Evolutionary conservation across 2,329 filamentous ascomycete genomes (phyloP), one percentile per base, ranked within the genome.

Genomic region (Stagonosporopsis vannaccii): DNA sequence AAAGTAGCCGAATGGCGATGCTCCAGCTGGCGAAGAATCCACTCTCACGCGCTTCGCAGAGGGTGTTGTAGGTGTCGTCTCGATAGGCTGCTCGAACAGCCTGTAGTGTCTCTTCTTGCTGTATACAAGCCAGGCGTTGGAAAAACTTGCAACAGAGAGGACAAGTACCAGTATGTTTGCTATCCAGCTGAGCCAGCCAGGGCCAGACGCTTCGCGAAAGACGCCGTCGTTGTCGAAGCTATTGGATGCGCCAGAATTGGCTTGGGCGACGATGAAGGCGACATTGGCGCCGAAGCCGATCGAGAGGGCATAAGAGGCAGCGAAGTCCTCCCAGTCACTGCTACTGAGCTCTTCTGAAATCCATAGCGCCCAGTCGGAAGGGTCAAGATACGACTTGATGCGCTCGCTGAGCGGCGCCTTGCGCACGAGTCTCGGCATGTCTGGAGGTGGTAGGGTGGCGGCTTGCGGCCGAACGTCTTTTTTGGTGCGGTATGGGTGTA

Each of bases 271-370:
- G 50, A 97, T 81, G 72, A 97, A 94, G 28, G 89, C 65, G 36
- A 96, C 78, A 76, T 98, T 98, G 67, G 93, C 81, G 0, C 74
- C 84, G 25, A 97, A 66, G 5, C 92, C 94, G 17, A 96, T 80
- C 47, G 91, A 87, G 5, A 87, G 85, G 23, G 91, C 90, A 75
- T 91, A 89, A 32, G 87, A 79, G 64, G 90, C 89, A 59, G 87
- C 80, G 58, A 85, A 80, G 19, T 94, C 91, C 66, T 97, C 91
- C 87, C 92, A 96, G 67, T 97, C 91, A 71, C 90, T 88, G 25
- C 92, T 92, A 73, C 97, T 93, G 58, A 99, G 84, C 78, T 97
- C 91, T 74, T 98, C 94, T 0, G 91, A 96, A 2, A 96, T 77
- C 90, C 92, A 97, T 17, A 99, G 86, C 50, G 95, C 79, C 70